Evolutionary conservation across 345 rosid genomes (phyloP).

Genomic region (Mallotus nudiflorus): DNA sequence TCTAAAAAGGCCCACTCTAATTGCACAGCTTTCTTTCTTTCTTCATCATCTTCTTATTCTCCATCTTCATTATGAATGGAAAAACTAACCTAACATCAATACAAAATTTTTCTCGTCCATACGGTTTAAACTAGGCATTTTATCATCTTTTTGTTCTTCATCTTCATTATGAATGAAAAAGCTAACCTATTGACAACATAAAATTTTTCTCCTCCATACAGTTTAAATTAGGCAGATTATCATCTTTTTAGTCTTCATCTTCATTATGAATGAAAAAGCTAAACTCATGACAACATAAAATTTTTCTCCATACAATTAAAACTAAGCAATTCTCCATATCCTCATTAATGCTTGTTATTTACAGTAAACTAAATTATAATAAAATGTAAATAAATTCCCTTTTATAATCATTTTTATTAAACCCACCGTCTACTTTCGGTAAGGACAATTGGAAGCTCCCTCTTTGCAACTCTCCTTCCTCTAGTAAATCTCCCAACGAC

Average conservation of each 20-base stretch:
- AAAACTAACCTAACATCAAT: too few species aligned
- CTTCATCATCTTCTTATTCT: conserved; percentile 11
- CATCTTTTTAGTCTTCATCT: too few species aligned
- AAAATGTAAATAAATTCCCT: conserved; percentile 35
- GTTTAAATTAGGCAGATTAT: conserved; percentile 5
- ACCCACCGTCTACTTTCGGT: conserved; percentile 74
- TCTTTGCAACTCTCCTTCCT: conserved; percentile 36
- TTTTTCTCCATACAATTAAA: conserved; percentile 12
- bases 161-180: conserved; percentile 4
- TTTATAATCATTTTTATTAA: conserved; percentile 31
- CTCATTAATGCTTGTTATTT: conserved; percentile 36
- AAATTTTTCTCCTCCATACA: conserved; percentile 20
- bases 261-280: conserved; percentile 2
- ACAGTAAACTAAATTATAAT: conserved; percentile 33
- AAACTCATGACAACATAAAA: conserved; percentile 28
- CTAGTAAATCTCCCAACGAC: conserved; percentile 75
- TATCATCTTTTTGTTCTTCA: too few species aligned
- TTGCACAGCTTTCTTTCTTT: conserved; percentile 18
- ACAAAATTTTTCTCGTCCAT: too few species aligned
- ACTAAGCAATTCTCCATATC: conserved; percentile 4
- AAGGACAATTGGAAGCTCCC: conserved; percentile 55
- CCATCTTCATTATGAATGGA: too few species aligned
- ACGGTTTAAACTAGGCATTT: too few species aligned
- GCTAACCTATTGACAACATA: conserved; percentile 21
- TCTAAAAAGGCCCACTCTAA: conserved; percentile 12